Base-by-base conservation (phyloP, 495 filamentous ascomycete genomes). In the Aspergillus biplanus region DNA sequence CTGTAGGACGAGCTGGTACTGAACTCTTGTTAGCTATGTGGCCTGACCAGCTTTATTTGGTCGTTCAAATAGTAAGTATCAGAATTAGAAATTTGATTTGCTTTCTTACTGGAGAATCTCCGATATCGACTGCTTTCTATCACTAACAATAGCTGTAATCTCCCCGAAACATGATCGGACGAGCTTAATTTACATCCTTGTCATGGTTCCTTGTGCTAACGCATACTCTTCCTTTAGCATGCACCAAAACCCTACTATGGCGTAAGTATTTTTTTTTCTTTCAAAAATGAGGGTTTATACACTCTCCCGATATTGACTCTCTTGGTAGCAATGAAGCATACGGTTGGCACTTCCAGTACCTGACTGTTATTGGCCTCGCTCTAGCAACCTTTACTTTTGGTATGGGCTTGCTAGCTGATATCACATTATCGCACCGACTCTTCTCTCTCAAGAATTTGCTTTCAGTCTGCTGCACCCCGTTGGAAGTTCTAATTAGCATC, bases 301-400 rank as follows among this genome's bases (percentile, higher is more conserved):
- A 16, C 59, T 44, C 49, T 52, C 53, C 27, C 77, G 33, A 33
- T 52, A 61, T 61, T 66, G 57, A 68, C 49, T 48, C 68, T 48
- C 55, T 33, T 18, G 18, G 37, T 52, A 87, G 89, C 56, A 88
- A 87, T 64, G 78, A 85, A 12, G 85, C 89, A 21, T 95, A 89
- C 69, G 92, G 92, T 27, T 93, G 91, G 83, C 90, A 93, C 71
- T 89, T 89, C 67, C 91, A 94, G 75, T 93, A 90, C 74, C 78
- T 94, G 52, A 96, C 91, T 58, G 92, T 96, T 65, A 87, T 96
- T 67, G 92, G 92, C 33, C 83, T 96, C 12, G 75, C 82, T 3
- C 73, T 95, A 42, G 82, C 92, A 4, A 84, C 87, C 15, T 59
- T 85, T 52, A 91, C 91, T 42, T 94, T 95, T 72, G 65, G 77